These are phyloP conservation scores for Xylaria hypoxylon DNA, from an alignment of 2,329 filamentous ascomycete genomes.

Conservation along the genomic window DNA sequence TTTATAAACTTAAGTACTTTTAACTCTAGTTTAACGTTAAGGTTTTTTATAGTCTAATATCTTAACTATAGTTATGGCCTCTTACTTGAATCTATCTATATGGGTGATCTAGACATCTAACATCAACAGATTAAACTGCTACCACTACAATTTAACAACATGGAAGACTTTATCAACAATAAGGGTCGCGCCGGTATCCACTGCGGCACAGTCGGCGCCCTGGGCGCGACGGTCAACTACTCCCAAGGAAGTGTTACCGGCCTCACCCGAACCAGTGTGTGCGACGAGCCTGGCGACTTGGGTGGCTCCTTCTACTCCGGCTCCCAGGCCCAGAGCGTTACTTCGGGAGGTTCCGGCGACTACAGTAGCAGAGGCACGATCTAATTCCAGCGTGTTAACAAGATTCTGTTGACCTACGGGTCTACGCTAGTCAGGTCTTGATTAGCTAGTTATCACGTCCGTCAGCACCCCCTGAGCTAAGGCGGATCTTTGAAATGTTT, in stretches of 20 bases:
- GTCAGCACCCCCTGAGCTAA: constrained; percentile 30
- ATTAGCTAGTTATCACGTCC: constrained; percentile 18
- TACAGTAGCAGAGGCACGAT: constrained; percentile 53
- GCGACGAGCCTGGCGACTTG: constrained; percentile 57
- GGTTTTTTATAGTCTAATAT: too few species aligned
- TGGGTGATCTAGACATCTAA: too few species aligned
- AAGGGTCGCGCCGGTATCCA: constrained; percentile 54
- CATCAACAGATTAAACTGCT: too few species aligned
- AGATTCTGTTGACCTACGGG: constrained; percentile 55
- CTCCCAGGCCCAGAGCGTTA: constrained; percentile 57
- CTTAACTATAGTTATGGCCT: too few species aligned
- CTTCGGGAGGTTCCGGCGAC: constrained; percentile 56
- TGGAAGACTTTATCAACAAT: too few species aligned
- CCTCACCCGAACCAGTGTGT: constrained; percentile 56
- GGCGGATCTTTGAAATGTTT: constrained; percentile 31
- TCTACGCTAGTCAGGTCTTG: constrained; percentile 48
- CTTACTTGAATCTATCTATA: too few species aligned
- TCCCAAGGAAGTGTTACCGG: constrained; percentile 54
- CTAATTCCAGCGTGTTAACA: constrained; percentile 58
- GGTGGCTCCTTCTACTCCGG: constrained; percentile 56
- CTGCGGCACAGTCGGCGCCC: constrained; percentile 54
- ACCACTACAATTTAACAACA: too few species aligned
- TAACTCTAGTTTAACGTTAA: too few species aligned
- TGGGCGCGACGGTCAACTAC: constrained; percentile 55
- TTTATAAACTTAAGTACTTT: too few species aligned